Conservation (phyloP, 163 green algal species). For the Scenedesmus sp. region DNA sequence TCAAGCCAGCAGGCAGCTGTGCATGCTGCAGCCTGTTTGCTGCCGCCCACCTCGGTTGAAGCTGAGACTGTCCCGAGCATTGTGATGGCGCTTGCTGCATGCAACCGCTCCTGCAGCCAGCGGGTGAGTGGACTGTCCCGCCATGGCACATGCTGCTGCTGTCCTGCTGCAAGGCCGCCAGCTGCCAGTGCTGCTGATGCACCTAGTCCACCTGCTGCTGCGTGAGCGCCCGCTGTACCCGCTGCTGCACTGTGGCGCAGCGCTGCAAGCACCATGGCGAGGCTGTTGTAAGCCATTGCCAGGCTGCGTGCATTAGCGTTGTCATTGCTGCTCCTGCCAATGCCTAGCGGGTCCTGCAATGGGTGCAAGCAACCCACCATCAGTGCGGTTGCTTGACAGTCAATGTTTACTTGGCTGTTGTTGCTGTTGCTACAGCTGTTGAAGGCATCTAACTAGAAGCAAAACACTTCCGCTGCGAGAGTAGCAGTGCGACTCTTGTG, state of each 20-base stretch:
- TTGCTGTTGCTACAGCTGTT: too few species aligned
- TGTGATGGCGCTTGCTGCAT: constrained; percentile 34
- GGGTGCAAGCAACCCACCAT: not conserved
- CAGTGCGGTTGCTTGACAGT: not conserved
- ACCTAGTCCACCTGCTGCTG: not conserved
- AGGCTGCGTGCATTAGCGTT: constrained; percentile 30
- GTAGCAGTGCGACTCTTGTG: too few species aligned
- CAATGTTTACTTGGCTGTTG: not conserved
- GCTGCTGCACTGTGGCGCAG: constrained; percentile 33
- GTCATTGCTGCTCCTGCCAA: constrained; percentile 16
- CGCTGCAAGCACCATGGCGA: constrained; percentile 43
- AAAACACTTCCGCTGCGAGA: too few species aligned
- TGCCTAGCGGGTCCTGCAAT: constrained; percentile 25
- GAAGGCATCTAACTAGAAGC: too few species aligned
- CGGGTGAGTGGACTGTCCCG: constrained; percentile 60
- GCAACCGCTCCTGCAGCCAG: constrained; percentile 59
- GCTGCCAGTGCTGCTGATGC: constrained; percentile 11
- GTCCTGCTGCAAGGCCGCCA: constrained; percentile 21
- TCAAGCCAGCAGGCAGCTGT: not conserved
- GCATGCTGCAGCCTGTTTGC: not conserved
- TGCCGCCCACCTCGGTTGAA: constrained; percentile 26
- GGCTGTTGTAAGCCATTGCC: constrained; percentile 42
- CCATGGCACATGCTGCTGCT: constrained; percentile 61
- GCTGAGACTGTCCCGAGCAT: constrained; percentile 55
- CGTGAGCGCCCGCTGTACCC: not conserved